Evolutionary conservation across 75 land plant genomes (phyloP).

Genomic region (Larix kaempferi): DNA sequence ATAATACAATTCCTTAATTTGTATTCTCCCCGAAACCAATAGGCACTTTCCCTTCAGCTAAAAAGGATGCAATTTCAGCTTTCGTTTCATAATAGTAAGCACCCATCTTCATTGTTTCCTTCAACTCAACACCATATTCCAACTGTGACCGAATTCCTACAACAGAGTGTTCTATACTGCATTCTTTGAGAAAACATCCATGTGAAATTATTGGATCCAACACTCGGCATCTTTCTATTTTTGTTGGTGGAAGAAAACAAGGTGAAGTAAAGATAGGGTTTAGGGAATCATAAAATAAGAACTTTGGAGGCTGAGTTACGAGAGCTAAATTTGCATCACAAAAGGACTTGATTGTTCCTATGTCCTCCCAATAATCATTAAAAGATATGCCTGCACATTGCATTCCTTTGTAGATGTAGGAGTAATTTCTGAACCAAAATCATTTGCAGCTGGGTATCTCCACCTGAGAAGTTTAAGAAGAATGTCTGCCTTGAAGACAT

Average conservation of each 20-base stretch:
- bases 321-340: slow-evolving; percentile 87
- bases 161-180: slow-evolving; percentile 63
- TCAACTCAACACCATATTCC: slow-evolving; percentile 59
- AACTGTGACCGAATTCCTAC: slow-evolving; percentile 67
- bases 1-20: slow-evolving; percentile 51
- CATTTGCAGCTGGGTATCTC: slow-evolving; percentile 82
- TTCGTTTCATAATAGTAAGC: slow-evolving; percentile 92
- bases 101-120: slow-evolving; percentile 91
- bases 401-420: slow-evolving; percentile 69
- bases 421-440: slow-evolving; percentile 86
- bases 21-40: slow-evolving; percentile 84
- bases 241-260: slow-evolving; percentile 88
- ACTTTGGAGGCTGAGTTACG: slow-evolving; percentile 86
- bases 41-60: slow-evolving; percentile 89
- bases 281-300: slow-evolving; percentile 82
- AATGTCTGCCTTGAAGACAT: slow-evolving; percentile 43
- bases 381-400: slow-evolving; percentile 80
- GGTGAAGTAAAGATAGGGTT: slow-evolving; percentile 96
- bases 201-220: slow-evolving; percentile 64
- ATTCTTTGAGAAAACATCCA: slow-evolving; percentile 68
- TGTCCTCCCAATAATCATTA: slow-evolving; percentile 96
- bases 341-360: slow-evolving; percentile 87
- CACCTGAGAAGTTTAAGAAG: slow-evolving; percentile 46
- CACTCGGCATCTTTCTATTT: slow-evolving; percentile 87
- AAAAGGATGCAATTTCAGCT: slow-evolving; percentile 57